Evolutionary conservation across 148 eudicot species (phyloP), one percentile per base, ranked within the genome.

Genomic region (Diospyros lotus): DNA sequence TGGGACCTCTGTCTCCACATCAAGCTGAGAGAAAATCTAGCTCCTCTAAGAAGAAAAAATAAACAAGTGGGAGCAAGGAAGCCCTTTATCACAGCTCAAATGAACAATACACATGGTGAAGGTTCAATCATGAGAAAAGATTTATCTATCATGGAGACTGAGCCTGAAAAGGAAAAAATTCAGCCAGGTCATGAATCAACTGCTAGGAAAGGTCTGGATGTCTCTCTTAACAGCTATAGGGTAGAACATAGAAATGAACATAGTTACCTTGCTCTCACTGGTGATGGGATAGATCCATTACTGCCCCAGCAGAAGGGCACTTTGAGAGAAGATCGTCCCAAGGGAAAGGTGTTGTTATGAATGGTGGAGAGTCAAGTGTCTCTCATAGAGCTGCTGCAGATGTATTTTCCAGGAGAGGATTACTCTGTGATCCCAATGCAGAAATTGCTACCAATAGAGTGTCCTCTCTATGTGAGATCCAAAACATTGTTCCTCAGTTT

Each of bases 341-440:
- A 83, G 56, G 79, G 68, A 53, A 74, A 42, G 18, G 41, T 51
- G 50, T 28, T 28, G 50, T 18, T 70, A 15, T 64, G 38, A 79
- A 64, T 28, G 28, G 28, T 28, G 28, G 28, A 28, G 28, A 28
- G 28, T 28, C 28, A 28, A 28, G 28, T 28, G 28, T 28, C 28
- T 28, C 28, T 28, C 28, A 28, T 28, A 28, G 28, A 68, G 18
- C 83, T 55, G 59, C 74, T 40, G 45, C 60, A 51, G 65, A 59
- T 59, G 55, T 46, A 40, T 38, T 77, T 50, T 53, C 28, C 10
- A 66, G 71, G 41, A 78, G 56, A 77, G 77, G 69, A 68, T 78
- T 75, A 58, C 69, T 53, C 13, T 77, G 66, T 54, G 86, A 77
- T 75, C 73, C 78, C n/a, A 84, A 78, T 66, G 85, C 82, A 69